Evolutionary conservation across 768 basidiomycete genomes (phyloP).

Genomic region (Boletales sp.): DNA sequence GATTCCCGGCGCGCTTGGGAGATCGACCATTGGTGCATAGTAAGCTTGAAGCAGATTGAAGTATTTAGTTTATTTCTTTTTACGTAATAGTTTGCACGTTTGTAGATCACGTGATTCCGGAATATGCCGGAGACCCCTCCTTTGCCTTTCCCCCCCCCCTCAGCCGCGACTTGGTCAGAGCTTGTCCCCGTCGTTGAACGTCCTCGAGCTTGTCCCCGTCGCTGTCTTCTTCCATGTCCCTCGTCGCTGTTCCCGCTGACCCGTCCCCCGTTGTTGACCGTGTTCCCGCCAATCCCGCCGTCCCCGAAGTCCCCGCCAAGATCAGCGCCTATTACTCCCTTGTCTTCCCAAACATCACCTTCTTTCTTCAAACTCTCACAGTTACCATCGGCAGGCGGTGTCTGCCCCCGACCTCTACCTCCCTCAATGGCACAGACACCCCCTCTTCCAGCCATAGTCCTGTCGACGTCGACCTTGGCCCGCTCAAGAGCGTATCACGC

Average conservation of each 20-base stretch:
- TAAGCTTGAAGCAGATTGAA: neutral
- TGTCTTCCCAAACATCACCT: conserved; percentile 91
- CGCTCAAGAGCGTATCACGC: conserved; percentile 95
- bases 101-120: conserved; percentile 16
- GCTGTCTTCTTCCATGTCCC: conserved; percentile 24
- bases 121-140: conserved; percentile 9
- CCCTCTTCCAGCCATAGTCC: conserved; percentile 31
- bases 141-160: conserved; percentile 1
- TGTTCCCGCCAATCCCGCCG: conserved; percentile 1
- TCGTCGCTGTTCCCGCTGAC: conserved; percentile 5
- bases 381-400: conserved; percentile 93
- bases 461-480: conserved; percentile 90
- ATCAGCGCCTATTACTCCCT: conserved; percentile 93
- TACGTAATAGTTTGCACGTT: conserved; percentile 17
- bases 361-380: conserved; percentile 93
- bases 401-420: conserved; percentile 55
- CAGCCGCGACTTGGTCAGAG: neutral
- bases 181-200: conserved; percentile 6
- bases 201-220: conserved; percentile 4
- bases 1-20: conserved; percentile 64
- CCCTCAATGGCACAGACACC: conserved; percentile 45
- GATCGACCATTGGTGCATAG: conserved; percentile 23
- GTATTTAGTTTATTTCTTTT: conserved; percentile 8
- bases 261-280: neutral
- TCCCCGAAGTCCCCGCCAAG: conserved; percentile 52